Evolutionary conservation across 2,329 filamentous ascomycete genomes (phyloP).

Genomic region (Fusarium sambucinum): DNA sequence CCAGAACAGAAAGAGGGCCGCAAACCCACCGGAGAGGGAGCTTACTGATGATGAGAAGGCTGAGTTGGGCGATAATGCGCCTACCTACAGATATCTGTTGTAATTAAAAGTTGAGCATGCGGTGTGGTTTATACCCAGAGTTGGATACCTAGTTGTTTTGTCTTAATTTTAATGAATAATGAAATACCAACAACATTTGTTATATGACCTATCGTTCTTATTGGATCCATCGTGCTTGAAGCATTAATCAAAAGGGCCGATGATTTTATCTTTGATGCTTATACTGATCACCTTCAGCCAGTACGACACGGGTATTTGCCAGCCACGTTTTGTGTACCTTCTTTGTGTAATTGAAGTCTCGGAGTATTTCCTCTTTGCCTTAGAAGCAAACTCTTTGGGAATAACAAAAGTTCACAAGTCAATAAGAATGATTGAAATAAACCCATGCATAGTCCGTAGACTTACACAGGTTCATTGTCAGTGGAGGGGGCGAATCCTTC

Average conservation of each 20-base stretch:
- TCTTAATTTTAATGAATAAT: constrained; percentile 28
- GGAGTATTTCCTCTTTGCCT: not conserved
- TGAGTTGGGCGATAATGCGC: constrained; percentile 69
- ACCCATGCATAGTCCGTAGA: not conserved
- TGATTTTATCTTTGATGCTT: not conserved
- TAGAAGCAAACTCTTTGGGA: not conserved
- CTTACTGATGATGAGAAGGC: constrained; percentile 73
- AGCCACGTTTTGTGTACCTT: not conserved
- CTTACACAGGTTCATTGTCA: not conserved
- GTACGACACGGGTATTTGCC: not conserved
- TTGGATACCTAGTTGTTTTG: constrained; percentile 6
- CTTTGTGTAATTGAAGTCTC: not conserved
- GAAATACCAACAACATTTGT: not conserved
- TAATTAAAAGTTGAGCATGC: constrained; percentile 48
- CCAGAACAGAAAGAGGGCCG: constrained; percentile 72
- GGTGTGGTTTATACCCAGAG: constrained; percentile 8
- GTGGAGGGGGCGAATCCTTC: not conserved
- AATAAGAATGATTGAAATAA: not conserved
- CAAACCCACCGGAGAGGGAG: constrained; percentile 54
- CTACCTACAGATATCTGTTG: constrained; percentile 70
- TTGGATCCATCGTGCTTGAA: not conserved
- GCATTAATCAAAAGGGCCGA: not conserved
- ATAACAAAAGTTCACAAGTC: accelerated
- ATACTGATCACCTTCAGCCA: not conserved
- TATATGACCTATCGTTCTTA: too few species aligned